phyloP scores from a whole-genome alignment of 345 rosid species.

The Rhodomyrtus tomentosa region DNA sequence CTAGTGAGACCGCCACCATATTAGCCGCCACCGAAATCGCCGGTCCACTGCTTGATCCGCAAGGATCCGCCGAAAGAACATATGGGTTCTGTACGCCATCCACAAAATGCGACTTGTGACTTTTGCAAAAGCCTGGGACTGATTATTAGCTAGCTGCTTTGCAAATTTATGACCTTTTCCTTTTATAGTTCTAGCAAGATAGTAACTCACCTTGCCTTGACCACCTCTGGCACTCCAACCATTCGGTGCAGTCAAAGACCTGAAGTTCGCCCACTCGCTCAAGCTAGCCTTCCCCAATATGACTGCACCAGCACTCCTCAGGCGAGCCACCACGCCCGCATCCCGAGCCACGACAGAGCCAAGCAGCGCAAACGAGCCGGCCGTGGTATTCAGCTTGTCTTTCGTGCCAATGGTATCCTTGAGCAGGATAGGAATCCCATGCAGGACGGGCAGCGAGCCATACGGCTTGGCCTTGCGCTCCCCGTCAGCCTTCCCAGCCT shows the following conservation, averaged over 20 bases:
- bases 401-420: conserved; percentile 48
- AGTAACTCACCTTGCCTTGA: conserved; percentile 29
- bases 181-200: not conserved
- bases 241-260: conserved; percentile 10
- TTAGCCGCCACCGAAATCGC: conserved; percentile 4
- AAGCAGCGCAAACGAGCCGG: conserved; percentile 35
- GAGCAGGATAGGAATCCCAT: conserved; percentile 43
- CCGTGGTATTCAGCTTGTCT: conserved; percentile 41
- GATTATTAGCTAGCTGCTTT: not conserved
- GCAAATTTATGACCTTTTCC: not conserved
- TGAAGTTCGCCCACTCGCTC: conserved; percentile 39
- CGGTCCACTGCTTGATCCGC: conserved; percentile 8
- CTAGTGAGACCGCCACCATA: conserved; percentile 38
- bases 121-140: not conserved
- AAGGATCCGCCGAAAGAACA: conserved; percentile 6
- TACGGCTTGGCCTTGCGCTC: conserved; percentile 6
- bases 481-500: conserved; percentile 25
- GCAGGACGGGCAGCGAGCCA: conserved; percentile 10
- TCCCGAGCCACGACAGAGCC: conserved; percentile 31
- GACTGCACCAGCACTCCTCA: conserved; percentile 41
- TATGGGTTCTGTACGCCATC: conserved; percentile 10
- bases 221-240: conserved; percentile 44
- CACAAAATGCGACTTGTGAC: not conserved
- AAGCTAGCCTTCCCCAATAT: conserved; percentile 50
- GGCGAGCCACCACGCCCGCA: conserved; percentile 32